Percentiles rank a stretch among this genome's conserved stretches.
phyloP scores from a whole-genome alignment of 176 grass and related monocot genomes.

The Calamus simplicifolius region DNA sequence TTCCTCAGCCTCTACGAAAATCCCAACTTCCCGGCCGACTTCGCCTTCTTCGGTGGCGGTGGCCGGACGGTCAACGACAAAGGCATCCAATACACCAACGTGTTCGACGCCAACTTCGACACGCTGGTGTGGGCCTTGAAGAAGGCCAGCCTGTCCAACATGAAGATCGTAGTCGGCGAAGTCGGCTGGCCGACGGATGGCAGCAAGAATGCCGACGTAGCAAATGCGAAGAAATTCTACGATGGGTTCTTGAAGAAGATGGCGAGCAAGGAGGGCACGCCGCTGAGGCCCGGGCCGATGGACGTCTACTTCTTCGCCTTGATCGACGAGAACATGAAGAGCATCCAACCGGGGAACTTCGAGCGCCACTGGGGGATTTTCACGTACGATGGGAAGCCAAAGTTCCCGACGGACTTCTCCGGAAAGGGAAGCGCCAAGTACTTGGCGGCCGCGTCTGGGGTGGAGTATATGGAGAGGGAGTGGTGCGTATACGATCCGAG shows the following conservation, averaged over 20 bases:
- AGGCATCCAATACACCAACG: slow-evolving; percentile 54
- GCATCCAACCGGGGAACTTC: slow-evolving; percentile 58
- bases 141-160: slow-evolving; percentile 57
- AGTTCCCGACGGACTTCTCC: slow-evolving; percentile 61
- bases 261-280: slow-evolving; percentile 46
- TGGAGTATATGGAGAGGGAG: slow-evolving; percentile 45
- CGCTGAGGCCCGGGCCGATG: slow-evolving; percentile 41
- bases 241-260: slow-evolving; percentile 61
- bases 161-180: slow-evolving; percentile 74
- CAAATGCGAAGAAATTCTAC: slow-evolving; percentile 46
- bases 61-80: slow-evolving; percentile 45
- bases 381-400: slow-evolving; percentile 82
- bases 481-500: slow-evolving; percentile 71
- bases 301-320: slow-evolving; percentile 78
- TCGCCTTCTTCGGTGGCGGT: slow-evolving; percentile 66
- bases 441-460: slow-evolving; percentile 23
- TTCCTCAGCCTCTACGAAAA: slow-evolving; percentile 75
- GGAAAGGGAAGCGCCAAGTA: slow-evolving; percentile 48
- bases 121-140: slow-evolving; percentile 58
- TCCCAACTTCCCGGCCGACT: slow-evolving; percentile 57
- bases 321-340: slow-evolving; percentile 81
- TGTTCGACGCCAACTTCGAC: slow-evolving; percentile 92
- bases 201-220: slow-evolving; percentile 39
- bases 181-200: slow-evolving; percentile 86
- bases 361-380: slow-evolving; percentile 82